Percentiles rank a stretch among this genome's conserved stretches.
Evolutionary conservation across 257 asterid genomes (phyloP).

Genomic region (Salvia rosmarinus): DNA sequence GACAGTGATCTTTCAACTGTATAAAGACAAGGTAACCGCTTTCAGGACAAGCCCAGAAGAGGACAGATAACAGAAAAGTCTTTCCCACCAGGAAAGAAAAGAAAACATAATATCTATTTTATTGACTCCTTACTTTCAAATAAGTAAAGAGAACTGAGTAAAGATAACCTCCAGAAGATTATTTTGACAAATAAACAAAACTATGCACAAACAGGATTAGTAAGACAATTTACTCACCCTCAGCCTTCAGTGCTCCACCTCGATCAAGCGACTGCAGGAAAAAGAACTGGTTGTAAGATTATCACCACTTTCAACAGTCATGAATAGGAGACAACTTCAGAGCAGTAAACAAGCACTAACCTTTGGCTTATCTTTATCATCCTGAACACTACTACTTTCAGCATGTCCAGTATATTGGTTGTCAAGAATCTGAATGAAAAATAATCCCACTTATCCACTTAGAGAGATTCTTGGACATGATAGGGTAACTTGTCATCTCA

Average conservation of each 20-base stretch:
- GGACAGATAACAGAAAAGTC: constrained; percentile 12
- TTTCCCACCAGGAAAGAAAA: constrained; percentile 12
- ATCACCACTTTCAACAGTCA: constrained; percentile 6
- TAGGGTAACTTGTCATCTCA: constrained; percentile 14
- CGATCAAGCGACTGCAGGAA: constrained; percentile 55
- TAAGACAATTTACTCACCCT: constrained; percentile 58
- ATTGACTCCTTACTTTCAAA: constrained; percentile 13
- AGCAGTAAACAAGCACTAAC: constrained; percentile 48
- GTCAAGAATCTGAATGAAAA: constrained; percentile 51
- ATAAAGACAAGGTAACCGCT: constrained; percentile 2
- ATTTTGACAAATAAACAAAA: neutral
- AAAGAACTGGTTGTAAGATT: constrained; percentile 20
- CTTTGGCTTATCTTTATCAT: constrained; percentile 46
- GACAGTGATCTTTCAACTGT: neutral
- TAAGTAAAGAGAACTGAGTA: constrained; percentile 5
- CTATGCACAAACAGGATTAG: constrained; percentile 30
- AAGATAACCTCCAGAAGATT: neutral
- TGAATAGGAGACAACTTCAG: constrained; percentile 25
- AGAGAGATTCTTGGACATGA: constrained; percentile 19
- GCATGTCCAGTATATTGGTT: constrained; percentile 50
- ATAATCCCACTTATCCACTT: constrained; percentile 24
- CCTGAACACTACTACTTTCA: constrained; percentile 48
- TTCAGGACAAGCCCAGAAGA: constrained; percentile 23
- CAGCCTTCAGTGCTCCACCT: constrained; percentile 53
- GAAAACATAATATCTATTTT: constrained; percentile 3